Evolutionary conservation across 306 rosid genomes (phyloP), one percentile per base, ranked within the genome.

Genomic region (Quercus rubra): DNA sequence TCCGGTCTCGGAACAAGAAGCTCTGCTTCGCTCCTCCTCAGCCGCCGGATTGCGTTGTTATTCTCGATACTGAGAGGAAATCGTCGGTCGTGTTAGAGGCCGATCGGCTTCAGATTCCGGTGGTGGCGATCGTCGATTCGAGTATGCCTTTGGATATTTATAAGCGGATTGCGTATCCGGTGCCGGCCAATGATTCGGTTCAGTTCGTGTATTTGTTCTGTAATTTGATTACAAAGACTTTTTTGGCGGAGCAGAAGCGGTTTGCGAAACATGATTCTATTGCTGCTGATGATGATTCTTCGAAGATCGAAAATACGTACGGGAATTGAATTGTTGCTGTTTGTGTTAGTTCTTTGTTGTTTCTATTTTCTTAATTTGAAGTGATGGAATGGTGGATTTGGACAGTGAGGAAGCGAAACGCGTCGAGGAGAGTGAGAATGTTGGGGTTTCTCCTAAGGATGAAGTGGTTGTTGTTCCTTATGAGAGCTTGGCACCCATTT

Each of bases 91-190:
- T 94, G 70, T 80, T 82, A 6, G 98, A 94, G 76, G 97, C 96
- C 43, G 82, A 78, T 41, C 81, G 87, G 5, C 80, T 94, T 57
- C 89, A 91, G 41, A 89, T 92, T 74, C 98, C 97, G 5, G 77
- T 94, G n/a, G 97, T 93, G 0, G 89, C 97, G 13, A 79, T 93
- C 9, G 97, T 93, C 1, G 93, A 92, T 71, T 87, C 96, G 18
- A 75, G 76, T 17, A 87, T 84, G 89, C 96, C 98, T 0, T 73
- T 84, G 62, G 88, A 91, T 35, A 62, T 23, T 66, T 92, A 77
- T 70, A 77, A 72, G 54, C 85, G 85, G 75, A 89, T 93, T 79
- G 89, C 95, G 5, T 93, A 92, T 74, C 97, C 97, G 17, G 71
- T 93, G 72, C 97, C 98, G 20, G 93, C 93, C 71, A 92, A 90